Evolutionary conservation across 2,329 filamentous ascomycete species (phyloP), one percentile per base, ranked within the genome.

Genomic region (Celoporthe dispersa): DNA sequence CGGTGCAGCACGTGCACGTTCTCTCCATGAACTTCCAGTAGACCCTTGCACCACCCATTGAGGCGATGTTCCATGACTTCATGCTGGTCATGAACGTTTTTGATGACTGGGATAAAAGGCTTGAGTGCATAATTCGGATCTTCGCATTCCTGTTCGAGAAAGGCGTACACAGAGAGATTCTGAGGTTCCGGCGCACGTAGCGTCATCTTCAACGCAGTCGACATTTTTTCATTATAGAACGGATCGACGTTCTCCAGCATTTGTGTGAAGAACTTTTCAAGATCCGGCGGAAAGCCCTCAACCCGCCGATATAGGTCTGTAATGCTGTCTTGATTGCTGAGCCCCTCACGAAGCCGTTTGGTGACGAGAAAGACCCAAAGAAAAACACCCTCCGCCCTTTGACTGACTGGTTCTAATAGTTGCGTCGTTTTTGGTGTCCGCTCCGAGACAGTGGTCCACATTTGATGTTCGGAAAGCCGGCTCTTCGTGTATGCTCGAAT

Each of bases 361-460:
- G 66, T 68, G 37, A 68, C 66, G 1, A 64, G 41, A 12, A 64
- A 62, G 0, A 68, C 66, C 66, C 66, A 68, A 14, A 68, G 66
- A 11, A 68, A 68, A 8, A 68, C 66, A 5, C 66, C 66, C 9
- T 44, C 61, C 1, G 66, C 41, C 37, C 37, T 62, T 37, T 41
- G 6, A 5, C 11, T 41, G 22, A 68, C 53, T 31, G 48, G n/a
- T 8, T 41, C 35, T 31, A 68, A 8, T 2, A 68, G n/a, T 11
- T 16, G n/a, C 14, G 53, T 12, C 11, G 22, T 55, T 22, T 61
- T 35, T 4, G 66, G 60, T 16, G 25, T 22, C 0, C 44, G 25
- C 1, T 35, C 41, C 5, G 35, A 57, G 12, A 68, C 12, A 0
- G 14, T 22, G 0, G 22, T 19, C 66, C 66, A 68, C 19, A 37